Evolutionary conservation across 768 basidiomycete species (phyloP).

Genomic region (Fomitopsis pulvina): DNA sequence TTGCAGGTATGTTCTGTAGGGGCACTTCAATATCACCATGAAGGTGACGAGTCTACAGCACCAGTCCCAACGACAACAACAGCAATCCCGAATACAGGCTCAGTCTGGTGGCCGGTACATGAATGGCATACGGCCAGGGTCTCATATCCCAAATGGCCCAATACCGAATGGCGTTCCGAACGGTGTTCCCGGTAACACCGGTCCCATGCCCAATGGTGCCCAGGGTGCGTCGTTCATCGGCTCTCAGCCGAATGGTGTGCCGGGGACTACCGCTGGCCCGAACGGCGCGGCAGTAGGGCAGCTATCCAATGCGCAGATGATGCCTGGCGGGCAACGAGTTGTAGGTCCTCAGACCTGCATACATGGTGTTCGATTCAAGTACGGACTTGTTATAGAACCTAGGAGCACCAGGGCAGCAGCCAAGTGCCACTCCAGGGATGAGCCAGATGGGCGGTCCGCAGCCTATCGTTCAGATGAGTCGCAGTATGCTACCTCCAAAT

Average conservation of each 20-base stretch:
- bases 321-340: slow-evolving; percentile 29
- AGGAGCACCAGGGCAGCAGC: slow-evolving; percentile 26
- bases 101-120: neutral
- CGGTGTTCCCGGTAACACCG: slow-evolving; percentile 11
- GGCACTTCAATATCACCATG: neutral
- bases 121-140: slow-evolving; percentile 14
- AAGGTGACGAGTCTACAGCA: slow-evolving; percentile 11
- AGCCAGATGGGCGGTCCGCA: slow-evolving; percentile 47
- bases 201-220: slow-evolving; percentile 17
- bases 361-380: slow-evolving; percentile 44
- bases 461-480: slow-evolving; percentile 36
- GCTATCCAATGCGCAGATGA: slow-evolving; percentile 26
- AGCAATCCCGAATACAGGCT: neutral
- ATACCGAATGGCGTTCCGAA: slow-evolving; percentile 26
- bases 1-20: slow-evolving; percentile 46
- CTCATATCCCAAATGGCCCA: slow-evolving; percentile 11
- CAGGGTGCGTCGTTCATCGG: slow-evolving; percentile 13
- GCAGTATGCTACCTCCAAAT: slow-evolving; percentile 44
- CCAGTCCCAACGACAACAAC: slow-evolving; percentile 11
- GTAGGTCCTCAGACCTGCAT: slow-evolving; percentile 31
- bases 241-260: slow-evolving; percentile 38
- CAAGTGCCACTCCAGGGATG: slow-evolving; percentile 33
- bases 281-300: slow-evolving; percentile 9
- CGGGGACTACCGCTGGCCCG: slow-evolving; percentile 18
- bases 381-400: slow-evolving; percentile 52